Evolutionary conservation across 192 early-diverging fungal genomes (phyloP), one percentile per base, ranked within the genome.

Genomic region (Gaertneriomyces semiglobifer): DNA sequence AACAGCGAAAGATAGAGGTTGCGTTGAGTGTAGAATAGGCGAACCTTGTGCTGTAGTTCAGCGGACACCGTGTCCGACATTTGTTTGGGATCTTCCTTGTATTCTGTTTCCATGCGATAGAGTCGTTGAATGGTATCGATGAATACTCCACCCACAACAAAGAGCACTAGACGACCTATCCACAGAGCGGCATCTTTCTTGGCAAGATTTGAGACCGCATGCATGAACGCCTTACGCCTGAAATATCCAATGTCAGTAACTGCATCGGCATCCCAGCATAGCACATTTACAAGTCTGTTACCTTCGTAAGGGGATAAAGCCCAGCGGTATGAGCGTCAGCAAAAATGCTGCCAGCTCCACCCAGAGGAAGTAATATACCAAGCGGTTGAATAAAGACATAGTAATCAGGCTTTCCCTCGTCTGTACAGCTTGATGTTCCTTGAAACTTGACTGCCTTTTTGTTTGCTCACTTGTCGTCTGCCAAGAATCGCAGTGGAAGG

Each of bases 1-100:
- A 77, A 80, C 18, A 81, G 75, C 11, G 68, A 72, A 20, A 81
- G 63, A 59, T 81, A 81, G 54, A 81, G 70, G 61, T 81, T 81
- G 7, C 80, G 53, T 58, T 81, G 80, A 4, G 74, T 68, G 65
- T 81, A 81, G 59, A 81, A 79, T 63, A 54, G 39, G n/a, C 62
- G 53, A 14, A 56, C 62, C 42, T 71, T 71, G 25, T 63, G 44
- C 61, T 71, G 62, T 7, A 65, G 16, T 20, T 65, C 62, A 5
- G 44, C 33, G 55, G 19, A 66, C 69, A 42, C 14, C 44, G 65
- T n/a, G 47, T 16, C 11, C 11, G 61, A 47, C 68, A 38, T 50
- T 14, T 25, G n/a, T 68, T n/a, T 7, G 1, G 25, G 25, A 33
- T 68, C 61, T 64, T 68, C n/a, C 16, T 20, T 14, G 69, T 64